Base-by-base conservation (phyloP, 1,284 basidiomycete genomes). In the Clitocybe nebularis region DNA sequence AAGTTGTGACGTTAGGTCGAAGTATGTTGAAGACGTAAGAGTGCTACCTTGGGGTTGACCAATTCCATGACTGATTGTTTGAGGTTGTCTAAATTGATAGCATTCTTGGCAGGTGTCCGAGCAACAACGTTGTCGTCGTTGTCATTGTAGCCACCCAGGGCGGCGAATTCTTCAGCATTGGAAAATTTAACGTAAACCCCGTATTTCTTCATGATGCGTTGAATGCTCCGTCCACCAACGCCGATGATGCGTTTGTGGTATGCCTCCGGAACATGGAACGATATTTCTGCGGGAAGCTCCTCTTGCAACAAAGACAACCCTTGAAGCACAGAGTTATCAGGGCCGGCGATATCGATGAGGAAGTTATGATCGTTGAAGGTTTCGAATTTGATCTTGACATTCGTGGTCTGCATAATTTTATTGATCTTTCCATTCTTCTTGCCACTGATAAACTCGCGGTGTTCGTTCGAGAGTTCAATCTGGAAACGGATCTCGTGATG, bases 241-340 rank as follows among this genome's bases (percentile, higher is more conserved):
- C 95, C 95, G 54, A 99, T 99, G 63, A 99, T 99, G 49, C 96
- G 89, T 69, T 99, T 99, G 72, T 99, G 95, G 64, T 98, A 99
- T 38, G 84, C 83, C 67, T 99, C 95, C 16, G 96, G 95, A 5
- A 99, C 93, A 66, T 98, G 94, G 79, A 99, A 99, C 17, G 93
- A 97, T 41, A 97, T 89, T 66, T 99, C 95, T n/a, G 96, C 94
- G 1, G 95, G 95, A 13, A 99, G 71, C 66, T 99, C 95, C 63
- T 98, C 95, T 66, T 97, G 93, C 20, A 99, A 71, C 49, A 97
- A 76, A 4, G 84, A 83, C 33, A 98, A 74, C 14, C 96, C 93
- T 58, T 93, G 87, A 16, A 99, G 68, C 17, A 93, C 88, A 20
- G 86, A 87, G 23, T 67, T 71, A 58, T 93, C 89, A 51, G 80